Base-by-base conservation (phyloP, 495 filamentous ascomycete species). In the Neurospora sp. region DNA sequence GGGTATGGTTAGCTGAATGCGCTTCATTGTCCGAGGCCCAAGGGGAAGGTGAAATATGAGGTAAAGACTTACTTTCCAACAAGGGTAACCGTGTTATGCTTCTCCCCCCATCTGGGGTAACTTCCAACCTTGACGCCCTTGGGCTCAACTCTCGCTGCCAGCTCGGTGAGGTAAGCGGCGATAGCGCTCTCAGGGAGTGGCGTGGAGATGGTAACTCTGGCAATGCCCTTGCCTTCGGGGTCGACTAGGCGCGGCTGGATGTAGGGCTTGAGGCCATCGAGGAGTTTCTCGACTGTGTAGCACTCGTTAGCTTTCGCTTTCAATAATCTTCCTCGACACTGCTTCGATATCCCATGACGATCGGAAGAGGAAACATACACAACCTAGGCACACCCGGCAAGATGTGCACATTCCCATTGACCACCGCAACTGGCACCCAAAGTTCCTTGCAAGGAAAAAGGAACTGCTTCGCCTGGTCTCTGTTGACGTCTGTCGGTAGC, bases 401-500 rank as follows among this genome's bases (percentile, higher is more conserved):
- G 70, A 99, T 94, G 80, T 98, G 92, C 12, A 99, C 83, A 78
- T 99, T 99, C 41, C 92, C 92, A 78, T 97, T 97, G 10, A 97
- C 92, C 12, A 96, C 88, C 7, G 88, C 81, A 70, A 98, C 87
- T 1, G 96, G 96, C 16, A 98, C 94, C 96, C 96, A 99, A 70
- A 96, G 83, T 68, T 90, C 87, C 3, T 95, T 89, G n/a, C 87
- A 83, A 16, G 92, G 88, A 79, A 96, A 97, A 1, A 97, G 42
- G 59, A 89, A 89, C 76, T 94, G 91, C 20, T 87, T 83, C n/a
- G 86, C 83, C 8, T 87, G 77, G 7, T 90, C 85, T 69, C 87
- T 76, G 31, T 80, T 83, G 22, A 87, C 83, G 75, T 98, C 93
- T 38, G 87, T 89, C 16, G 96, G 96, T 20, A 99, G 82, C 78